Evolutionary conservation across 805 yeast species (phyloP).

Genomic region (Candida suzukii): DNA sequence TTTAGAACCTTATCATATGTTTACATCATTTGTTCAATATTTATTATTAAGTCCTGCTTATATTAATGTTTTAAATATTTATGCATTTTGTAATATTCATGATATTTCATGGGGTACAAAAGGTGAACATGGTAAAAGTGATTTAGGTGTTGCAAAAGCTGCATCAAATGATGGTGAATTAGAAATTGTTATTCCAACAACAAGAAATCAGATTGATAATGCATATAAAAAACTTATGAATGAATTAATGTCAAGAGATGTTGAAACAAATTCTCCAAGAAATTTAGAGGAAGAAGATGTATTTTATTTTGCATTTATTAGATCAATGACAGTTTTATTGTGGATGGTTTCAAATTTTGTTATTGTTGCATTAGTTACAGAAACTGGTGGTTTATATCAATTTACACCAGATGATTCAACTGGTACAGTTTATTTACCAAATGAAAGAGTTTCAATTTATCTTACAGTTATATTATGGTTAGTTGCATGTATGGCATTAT

Average conservation of each 20-base stretch:
- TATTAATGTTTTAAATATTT: slow-evolving; percentile 84
- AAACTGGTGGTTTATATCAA: slow-evolving; percentile 70
- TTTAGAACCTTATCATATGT: slow-evolving; percentile 89
- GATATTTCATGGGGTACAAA: slow-evolving; percentile 98
- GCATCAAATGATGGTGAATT: slow-evolving; percentile 53
- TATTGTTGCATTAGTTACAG: slow-evolving; percentile 74
- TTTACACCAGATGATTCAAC: slow-evolving; percentile 27
- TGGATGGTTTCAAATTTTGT: slow-evolving; percentile 89
- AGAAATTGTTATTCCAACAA: slow-evolving; percentile 69
- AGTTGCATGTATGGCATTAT: slow-evolving; percentile 84
- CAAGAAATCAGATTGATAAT: slow-evolving; percentile 67
- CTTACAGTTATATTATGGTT: slow-evolving; percentile 86
- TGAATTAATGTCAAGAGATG: slow-evolving; percentile 39
- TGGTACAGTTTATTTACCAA: slow-evolving; percentile 23
- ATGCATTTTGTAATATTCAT: slow-evolving; percentile 93
- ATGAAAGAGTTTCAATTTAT: slow-evolving; percentile 51
- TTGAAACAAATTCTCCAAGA: slow-evolving; percentile 20
- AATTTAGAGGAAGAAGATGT: slow-evolving; percentile 46
- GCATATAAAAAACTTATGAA: slow-evolving; percentile 61
- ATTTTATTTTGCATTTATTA: slow-evolving; percentile 82
- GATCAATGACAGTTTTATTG: slow-evolving; percentile 80
- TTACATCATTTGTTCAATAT: slow-evolving; percentile 82
- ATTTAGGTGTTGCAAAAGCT: slow-evolving; percentile 75
- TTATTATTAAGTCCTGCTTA: slow-evolving; percentile 81
- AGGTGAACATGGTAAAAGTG: slow-evolving; percentile 67